Evolutionary conservation across 805 yeast species (phyloP).

Genomic region (Starmerella kuoi): DNA sequence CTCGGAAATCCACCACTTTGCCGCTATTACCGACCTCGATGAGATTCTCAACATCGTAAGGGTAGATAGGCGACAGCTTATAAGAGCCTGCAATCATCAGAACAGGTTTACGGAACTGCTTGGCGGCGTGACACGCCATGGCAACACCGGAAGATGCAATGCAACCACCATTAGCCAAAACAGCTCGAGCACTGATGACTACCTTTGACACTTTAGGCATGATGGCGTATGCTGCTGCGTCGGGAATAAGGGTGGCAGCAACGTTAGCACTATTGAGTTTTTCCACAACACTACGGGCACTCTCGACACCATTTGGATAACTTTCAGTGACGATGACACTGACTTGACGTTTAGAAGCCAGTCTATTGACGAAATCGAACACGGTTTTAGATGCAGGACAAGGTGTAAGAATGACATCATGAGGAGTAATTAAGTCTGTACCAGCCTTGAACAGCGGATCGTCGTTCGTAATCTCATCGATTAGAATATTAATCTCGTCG

Average conservation of each 20-base stretch:
- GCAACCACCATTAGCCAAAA: constrained; percentile 93
- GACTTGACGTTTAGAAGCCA: constrained; percentile 79
- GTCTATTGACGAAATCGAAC: constrained; percentile 69
- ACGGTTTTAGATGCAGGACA: constrained; percentile 89
- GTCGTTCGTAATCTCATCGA: constrained; percentile 82
- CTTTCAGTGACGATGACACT: constrained; percentile 81
- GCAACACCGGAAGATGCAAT: constrained; percentile 83
- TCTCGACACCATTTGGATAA: constrained; percentile 74
- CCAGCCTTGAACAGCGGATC: constrained; percentile 88
- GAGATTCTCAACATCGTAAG: constrained; percentile 69
- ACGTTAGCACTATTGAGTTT: constrained; percentile 73
- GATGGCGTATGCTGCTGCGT: constrained; percentile 81
- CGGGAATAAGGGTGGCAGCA: constrained; percentile 85
- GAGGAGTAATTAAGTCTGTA: constrained; percentile 86
- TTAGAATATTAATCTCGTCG: constrained; percentile 57
- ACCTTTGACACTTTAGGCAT: constrained; percentile 98
- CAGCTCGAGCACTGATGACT: constrained; percentile 80
- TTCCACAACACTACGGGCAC: constrained; percentile 69
- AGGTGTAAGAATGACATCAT: constrained; percentile 61
- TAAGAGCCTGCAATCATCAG: constrained; percentile 89
- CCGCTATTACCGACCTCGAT: constrained; percentile 90
- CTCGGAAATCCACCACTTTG: constrained; percentile 68
- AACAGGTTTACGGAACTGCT: constrained; percentile 90
- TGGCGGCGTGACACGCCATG: constrained; percentile 89
- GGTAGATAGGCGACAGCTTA: constrained; percentile 85